Evolutionary conservation across 2,329 filamentous ascomycete genomes (phyloP), one percentile per base, ranked within the genome.

Genomic region (Paradendryphiella salina): DNA sequence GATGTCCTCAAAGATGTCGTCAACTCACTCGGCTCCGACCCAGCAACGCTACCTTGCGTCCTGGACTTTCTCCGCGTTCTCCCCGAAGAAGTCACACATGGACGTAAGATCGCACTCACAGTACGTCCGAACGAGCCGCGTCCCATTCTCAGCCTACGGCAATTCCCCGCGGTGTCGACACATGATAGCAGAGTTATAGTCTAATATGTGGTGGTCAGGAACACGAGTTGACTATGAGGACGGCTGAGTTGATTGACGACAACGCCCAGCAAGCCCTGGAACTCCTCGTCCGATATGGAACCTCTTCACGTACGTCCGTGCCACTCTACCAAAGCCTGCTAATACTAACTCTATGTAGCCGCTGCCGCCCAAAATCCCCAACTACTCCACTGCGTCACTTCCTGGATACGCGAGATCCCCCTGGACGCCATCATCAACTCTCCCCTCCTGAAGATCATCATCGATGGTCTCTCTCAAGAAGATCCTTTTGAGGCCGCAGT

Each of bases 21-120:
- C 46, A 82, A 85, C 48, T 83, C 89, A 35, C 83, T 97, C 49
- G 87, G 88, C 60, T 84, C 83, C 71, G 87, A 88, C 67, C 84
- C 87, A 54, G 85, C 86, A 69, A 90, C 88, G 72, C 85, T 94
- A 66, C 85, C 91, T 60, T 94, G 89, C 73, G 88, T 97, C 67
- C 81, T 99, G 69, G 94, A 99, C 75, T 99, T 99, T 75, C 82
- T 99, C 61, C 91, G 90, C 75, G 92, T 99, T 67, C 85, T 99
- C 61, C 94, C 94, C 49, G 94, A 99, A 81, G 94, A 99, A 82
- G 94, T 99, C 71, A 97, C 90, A 65, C 93, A 99, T 82, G 94
- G 94, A 78, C 90, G 94, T 78, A 99, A 97, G 80, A 96, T 99
- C 82, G 96, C 91, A 82, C 83, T 99, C 78, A 92, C 90, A 85